Evolutionary conservation across 2,329 filamentous ascomycete genomes (phyloP).

Genomic region (Cercospora nicotianae): DNA sequence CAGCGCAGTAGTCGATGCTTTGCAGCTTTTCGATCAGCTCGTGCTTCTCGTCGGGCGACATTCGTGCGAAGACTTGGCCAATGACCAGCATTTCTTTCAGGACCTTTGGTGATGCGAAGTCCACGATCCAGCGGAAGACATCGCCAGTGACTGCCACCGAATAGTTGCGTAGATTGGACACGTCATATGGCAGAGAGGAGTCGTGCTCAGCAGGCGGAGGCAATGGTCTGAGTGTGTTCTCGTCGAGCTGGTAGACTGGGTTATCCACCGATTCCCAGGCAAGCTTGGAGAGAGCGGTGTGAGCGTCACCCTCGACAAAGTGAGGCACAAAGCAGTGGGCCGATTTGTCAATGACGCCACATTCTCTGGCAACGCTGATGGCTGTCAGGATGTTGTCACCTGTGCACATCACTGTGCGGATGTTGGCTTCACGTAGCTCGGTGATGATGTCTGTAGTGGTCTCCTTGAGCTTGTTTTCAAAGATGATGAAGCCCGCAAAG

Average conservation of each 20-base stretch:
- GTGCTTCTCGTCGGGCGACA: slow-evolving; percentile 98
- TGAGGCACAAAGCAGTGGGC: slow-evolving; percentile 92
- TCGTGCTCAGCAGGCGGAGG: slow-evolving; percentile 70
- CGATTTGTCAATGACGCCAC: slow-evolving; percentile 73
- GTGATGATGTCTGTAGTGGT: slow-evolving; percentile 77
- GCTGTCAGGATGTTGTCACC: slow-evolving; percentile 97
- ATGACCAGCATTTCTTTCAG: slow-evolving; percentile 83
- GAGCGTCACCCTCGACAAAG: slow-evolving; percentile 75
- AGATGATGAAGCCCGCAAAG: slow-evolving; percentile 95
- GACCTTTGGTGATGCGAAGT: slow-evolving; percentile 80
- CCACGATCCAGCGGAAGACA: slow-evolving; percentile 93
- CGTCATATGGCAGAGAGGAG: slow-evolving; percentile 80
- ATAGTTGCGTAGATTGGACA: slow-evolving; percentile 79
- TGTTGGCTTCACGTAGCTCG: slow-evolving; percentile 78
- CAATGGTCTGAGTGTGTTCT: slow-evolving; percentile 75
- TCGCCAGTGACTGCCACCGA: slow-evolving; percentile 88
- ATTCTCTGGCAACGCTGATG: slow-evolving; percentile 91
- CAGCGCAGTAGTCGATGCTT: slow-evolving; percentile 89
- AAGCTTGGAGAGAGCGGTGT: slow-evolving; percentile 71
- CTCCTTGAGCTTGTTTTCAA: slow-evolving; percentile 96
- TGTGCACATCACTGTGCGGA: slow-evolving; percentile 92
- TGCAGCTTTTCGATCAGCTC: slow-evolving; percentile 97
- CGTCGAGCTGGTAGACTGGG: slow-evolving; percentile 72
- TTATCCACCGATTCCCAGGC: slow-evolving; percentile 97
- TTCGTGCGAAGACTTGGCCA: slow-evolving; percentile 92